Conservation (phyloP, 345 rosid genomes). For the Moricandia moricandioides region DNA sequence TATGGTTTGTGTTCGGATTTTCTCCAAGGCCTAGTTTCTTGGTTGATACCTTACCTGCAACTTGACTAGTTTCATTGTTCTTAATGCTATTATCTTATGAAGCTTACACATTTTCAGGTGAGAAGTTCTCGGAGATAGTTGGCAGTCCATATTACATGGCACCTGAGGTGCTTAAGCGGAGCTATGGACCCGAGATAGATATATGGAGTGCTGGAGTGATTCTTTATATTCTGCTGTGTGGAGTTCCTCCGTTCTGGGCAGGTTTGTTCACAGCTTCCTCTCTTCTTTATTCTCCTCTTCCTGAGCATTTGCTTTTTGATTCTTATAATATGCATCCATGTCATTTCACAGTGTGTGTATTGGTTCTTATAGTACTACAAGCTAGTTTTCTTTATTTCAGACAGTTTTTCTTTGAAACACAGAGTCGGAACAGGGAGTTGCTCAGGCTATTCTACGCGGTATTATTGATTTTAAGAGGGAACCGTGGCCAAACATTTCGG, state of each 20-base stretch:
- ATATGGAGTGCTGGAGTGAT: conserved; percentile 99
- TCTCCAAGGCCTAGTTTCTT: not conserved
- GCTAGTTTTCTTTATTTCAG: not conserved
- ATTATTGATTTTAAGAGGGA: conserved; percentile 95
- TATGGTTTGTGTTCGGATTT: too few relatives aligned
- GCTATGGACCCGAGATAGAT: conserved; percentile 97
- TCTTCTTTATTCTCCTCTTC: not conserved
- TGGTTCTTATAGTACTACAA: not conserved
- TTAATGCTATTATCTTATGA: not conserved
- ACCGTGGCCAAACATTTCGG: conserved; percentile 98
- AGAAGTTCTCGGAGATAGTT: conserved; percentile 93
- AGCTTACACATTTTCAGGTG: conserved; percentile 50
- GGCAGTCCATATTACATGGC: conserved; percentile 99
- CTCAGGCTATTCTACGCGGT: conserved; percentile 99
- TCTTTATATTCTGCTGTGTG: conserved; percentile 89
- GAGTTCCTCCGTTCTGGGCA: conserved; percentile 99
- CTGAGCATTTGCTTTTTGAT: not conserved
- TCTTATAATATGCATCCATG: not conserved
- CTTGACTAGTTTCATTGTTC: not conserved
- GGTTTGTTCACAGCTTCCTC: conserved; percentile 44
- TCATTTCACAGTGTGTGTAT: not conserved
- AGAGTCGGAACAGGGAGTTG: conserved; percentile 99
- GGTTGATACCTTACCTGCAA: not conserved
- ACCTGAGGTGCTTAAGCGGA: conserved; percentile 97
- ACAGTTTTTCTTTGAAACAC: conserved; percentile 22